Conservation (phyloP, 805 yeast species). For the Hanseniaspora clermontiae region DNA sequence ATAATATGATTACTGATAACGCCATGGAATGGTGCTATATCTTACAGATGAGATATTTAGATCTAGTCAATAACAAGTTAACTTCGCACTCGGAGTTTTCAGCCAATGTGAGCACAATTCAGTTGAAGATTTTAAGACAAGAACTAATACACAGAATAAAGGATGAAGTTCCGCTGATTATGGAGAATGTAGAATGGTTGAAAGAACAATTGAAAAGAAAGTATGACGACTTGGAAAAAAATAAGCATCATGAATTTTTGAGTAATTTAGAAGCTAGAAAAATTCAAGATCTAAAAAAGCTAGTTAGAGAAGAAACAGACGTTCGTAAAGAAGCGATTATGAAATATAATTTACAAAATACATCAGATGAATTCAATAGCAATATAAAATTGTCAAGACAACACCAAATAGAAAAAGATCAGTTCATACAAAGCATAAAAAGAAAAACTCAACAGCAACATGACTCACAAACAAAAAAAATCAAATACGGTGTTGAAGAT, state of each 20-base stretch:
- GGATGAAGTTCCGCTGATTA: slow-evolving; percentile 26
- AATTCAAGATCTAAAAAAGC: not conserved
- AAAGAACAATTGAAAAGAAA: slow-evolving; percentile 18
- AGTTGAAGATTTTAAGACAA: slow-evolving; percentile 13
- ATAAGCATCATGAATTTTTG: not conserved
- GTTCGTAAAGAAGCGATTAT: not conserved
- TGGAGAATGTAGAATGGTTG: slow-evolving; percentile 24
- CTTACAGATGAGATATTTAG: slow-evolving; percentile 46
- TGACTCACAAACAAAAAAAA: not conserved
- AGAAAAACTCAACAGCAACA: slow-evolving; percentile 5
- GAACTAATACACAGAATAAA: slow-evolving; percentile 22
- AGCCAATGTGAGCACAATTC: not conserved
- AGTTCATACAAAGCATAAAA: slow-evolving; percentile 9
- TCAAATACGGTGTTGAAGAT: slow-evolving; percentile 11
- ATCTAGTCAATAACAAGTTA: slow-evolving; percentile 28
- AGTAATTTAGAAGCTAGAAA: not conserved
- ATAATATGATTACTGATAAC: not conserved
- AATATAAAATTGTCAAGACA: slow-evolving; percentile 4
- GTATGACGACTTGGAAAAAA: not conserved
- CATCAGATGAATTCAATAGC: not conserved
- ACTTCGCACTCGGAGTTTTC: slow-evolving; percentile 23
- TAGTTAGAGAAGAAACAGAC: slow-evolving; percentile 1
- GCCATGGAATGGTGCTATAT: slow-evolving; percentile 12
- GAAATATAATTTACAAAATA: not conserved
- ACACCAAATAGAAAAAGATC: slow-evolving; percentile 9